Evolutionary conservation across 2,329 filamentous ascomycete species (phyloP).

Genomic region (Diaporthe citrichinensis): DNA sequence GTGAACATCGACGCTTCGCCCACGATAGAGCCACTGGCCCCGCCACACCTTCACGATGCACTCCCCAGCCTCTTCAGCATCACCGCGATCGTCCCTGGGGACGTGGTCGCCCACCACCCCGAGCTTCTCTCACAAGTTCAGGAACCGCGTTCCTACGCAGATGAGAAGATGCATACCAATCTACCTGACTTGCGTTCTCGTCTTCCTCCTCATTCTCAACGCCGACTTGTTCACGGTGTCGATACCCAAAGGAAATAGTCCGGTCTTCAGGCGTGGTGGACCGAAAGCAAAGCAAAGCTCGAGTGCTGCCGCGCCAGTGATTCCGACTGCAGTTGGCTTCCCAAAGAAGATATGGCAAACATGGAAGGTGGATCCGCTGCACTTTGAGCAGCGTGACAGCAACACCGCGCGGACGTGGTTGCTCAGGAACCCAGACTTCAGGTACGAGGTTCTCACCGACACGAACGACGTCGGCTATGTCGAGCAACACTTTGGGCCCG

Average conservation of each 20-base stretch:
- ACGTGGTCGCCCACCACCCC: conserved; percentile 46
- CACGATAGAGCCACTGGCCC: conserved; percentile 19
- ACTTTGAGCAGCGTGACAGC: conserved; percentile 75
- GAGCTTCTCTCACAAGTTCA: conserved; percentile 46
- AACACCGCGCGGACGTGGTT: conserved; percentile 75
- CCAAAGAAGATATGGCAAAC: conserved; percentile 83
- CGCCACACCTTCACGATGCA: conserved; percentile 37
- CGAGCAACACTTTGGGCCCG: conserved; percentile 75
- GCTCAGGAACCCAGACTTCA: conserved; percentile 74
- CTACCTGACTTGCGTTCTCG: conserved; percentile 58
- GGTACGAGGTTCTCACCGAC: conserved; percentile 80
- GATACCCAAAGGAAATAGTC: conserved; percentile 36
- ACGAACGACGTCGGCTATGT: conserved; percentile 77
- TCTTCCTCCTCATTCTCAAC: conserved; percentile 63
- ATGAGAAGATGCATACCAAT: conserved; percentile 62
- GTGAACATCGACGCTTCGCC: conserved; percentile 27
- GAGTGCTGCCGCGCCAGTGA: conserved; percentile 42
- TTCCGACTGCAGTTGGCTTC: conserved; percentile 54
- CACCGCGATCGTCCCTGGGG: conserved; percentile 40
- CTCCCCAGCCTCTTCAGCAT: conserved; percentile 36
- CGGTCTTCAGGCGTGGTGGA: conserved; percentile 46
- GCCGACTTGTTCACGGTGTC: conserved; percentile 53
- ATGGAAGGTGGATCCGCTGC: conserved; percentile 79
- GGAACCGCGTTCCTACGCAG: conserved; percentile 49
- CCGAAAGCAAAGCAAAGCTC: conserved; percentile 40